phyloP scores from a whole-genome alignment of 306 rosid species.

The Cucumis sativus region Cucumber_9930_V3 NC_026659.2:5008001-5008500 shows the following conservation, averaged over 20 bases:
- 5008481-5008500: no score
- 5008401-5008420: background rate
- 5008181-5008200: background rate
- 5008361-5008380: background rate
- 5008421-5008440: background rate
- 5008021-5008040: background rate
- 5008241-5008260: background rate
- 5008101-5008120: background rate
- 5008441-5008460: background rate
- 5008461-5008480: background rate
- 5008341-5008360: background rate
- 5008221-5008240: background rate
- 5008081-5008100: background rate
- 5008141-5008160: background rate
- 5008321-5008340: background rate
- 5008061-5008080: background rate
- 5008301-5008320: background rate
- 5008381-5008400: background rate
- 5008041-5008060: background rate
- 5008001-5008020: background rate
- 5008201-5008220: background rate
- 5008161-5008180: background rate
- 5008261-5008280: background rate
- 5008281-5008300: background rate
- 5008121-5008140: background rate